phyloP scores from a whole-genome alignment of 2,329 filamentous ascomycete species.

The Ceratocystiopsis sp. region DNA sequence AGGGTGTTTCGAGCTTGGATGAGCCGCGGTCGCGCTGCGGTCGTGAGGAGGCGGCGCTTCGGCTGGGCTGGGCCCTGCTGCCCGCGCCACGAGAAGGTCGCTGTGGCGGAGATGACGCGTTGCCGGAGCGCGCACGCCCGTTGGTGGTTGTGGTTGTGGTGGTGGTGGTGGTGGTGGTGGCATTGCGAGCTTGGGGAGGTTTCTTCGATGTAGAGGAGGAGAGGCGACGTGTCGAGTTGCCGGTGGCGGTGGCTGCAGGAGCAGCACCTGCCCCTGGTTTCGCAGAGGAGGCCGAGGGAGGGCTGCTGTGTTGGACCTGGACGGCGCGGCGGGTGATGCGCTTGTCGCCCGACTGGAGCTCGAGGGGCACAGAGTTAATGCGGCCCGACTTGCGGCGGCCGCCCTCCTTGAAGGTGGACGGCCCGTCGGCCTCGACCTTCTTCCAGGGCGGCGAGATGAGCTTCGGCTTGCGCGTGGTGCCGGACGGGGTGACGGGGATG shows the following conservation, averaged over 20 bases:
- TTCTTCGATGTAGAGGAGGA: constrained; percentile 8
- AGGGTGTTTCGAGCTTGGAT: constrained; percentile 4
- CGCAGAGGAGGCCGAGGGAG: constrained; percentile 12
- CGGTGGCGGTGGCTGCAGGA: constrained; percentile 10
- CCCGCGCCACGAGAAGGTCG: constrained; percentile 26
- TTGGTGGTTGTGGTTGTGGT: constrained; percentile 1
- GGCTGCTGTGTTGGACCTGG: constrained; percentile 18
- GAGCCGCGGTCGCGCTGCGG: too few species aligned
- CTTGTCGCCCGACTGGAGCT: constrained; percentile 33
- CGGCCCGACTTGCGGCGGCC: constrained; percentile 52
- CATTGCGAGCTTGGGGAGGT: background rate
- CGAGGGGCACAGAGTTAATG: constrained; percentile 38
- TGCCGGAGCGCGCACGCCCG: too few species aligned
- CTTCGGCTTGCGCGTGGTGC: constrained; percentile 26
- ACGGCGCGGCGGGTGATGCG: constrained; percentile 31
- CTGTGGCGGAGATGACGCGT: constrained; percentile 13
- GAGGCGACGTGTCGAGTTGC: constrained; percentile 10
- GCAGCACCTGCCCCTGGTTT: too few species aligned
- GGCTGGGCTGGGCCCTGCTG: constrained; percentile 17
- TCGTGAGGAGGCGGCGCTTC: constrained; percentile 10
- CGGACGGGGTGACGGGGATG: constrained; percentile 12
- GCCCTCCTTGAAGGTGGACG: constrained; percentile 65
- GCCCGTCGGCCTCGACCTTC: constrained; percentile 65
- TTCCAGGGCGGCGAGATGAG: constrained; percentile 84
- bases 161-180: constrained; percentile 8